Percentiles rank a stretch among this genome's conserved stretches.
These are phyloP conservation scores for Logfia minima DNA, from an alignment of 129 eudicot species.

Conservation along the genomic window DNA sequence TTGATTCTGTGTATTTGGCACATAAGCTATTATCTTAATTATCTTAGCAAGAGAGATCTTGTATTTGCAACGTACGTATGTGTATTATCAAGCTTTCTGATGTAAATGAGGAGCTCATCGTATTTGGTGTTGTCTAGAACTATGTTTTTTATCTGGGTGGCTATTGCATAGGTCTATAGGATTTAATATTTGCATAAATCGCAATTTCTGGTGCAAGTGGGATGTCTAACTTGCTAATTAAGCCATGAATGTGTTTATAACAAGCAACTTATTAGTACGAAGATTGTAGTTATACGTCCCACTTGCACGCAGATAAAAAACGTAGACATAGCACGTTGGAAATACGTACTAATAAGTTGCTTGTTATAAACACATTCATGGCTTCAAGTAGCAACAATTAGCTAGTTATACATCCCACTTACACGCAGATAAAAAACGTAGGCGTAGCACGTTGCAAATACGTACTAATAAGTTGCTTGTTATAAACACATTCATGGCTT, in stretches of 20 bases:
- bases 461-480: background rate
- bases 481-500: slow-evolving; percentile 6
- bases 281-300: too few species aligned
- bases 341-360: background rate
- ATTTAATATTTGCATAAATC: too few species aligned
- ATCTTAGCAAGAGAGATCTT: slow-evolving; percentile 12
- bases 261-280: background rate
- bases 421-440: background rate
- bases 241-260: slow-evolving; percentile 2
- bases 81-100: background rate
- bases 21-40: background rate
- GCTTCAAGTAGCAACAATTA: slow-evolving; percentile 5
- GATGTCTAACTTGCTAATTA: slow-evolving; percentile 1
- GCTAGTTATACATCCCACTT: slow-evolving; percentile 5
- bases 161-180: slow-evolving; percentile 1
- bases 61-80: background rate
- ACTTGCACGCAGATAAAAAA: too few species aligned
- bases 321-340: too few species aligned
- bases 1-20: background rate
- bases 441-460: too few species aligned
- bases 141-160: too few species aligned
- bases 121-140: background rate
- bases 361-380: slow-evolving; percentile 1
- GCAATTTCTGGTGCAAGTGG: slow-evolving; percentile 2
- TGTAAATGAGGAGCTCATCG: slow-evolving; percentile 6